A percentile compares a stretch with the other conserved stretches of the same genome.
Conservation (phyloP, 495 filamentous ascomycete genomes). For the Bombardia bombarda region DNA sequence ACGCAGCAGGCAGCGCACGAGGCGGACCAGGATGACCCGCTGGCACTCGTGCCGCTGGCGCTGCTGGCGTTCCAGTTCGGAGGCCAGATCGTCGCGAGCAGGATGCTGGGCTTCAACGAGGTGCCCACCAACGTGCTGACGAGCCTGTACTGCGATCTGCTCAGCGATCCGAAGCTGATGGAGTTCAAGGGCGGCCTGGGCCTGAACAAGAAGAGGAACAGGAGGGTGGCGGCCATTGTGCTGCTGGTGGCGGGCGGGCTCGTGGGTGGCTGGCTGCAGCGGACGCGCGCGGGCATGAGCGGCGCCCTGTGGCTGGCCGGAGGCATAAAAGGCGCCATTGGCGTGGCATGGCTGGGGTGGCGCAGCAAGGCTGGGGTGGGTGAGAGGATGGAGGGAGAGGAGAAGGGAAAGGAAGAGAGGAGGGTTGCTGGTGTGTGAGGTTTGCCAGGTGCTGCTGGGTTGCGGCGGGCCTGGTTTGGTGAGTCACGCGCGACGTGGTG, state of each 20-base stretch:
- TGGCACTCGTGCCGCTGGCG: slow-evolving; percentile 29
- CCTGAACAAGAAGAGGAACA: slow-evolving; percentile 56
- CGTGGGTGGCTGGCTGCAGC: slow-evolving; percentile 54
- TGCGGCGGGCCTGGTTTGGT: too few species aligned
- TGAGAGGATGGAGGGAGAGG: not conserved
- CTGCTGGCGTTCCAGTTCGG: slow-evolving; percentile 65
- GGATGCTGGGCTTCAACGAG: slow-evolving; percentile 57
- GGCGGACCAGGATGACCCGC: slow-evolving; percentile 2
- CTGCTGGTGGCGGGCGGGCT: slow-evolving; percentile 54
- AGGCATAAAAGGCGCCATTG: slow-evolving; percentile 41
- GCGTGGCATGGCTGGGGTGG: slow-evolving; percentile 12
- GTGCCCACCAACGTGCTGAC: slow-evolving; percentile 70
- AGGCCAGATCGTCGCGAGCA: slow-evolving; percentile 58
- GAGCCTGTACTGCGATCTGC: slow-evolving; percentile 60
- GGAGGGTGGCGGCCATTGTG: slow-evolving; percentile 50
- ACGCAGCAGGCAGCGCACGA: not conserved
- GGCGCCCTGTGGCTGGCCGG: slow-evolving; percentile 53
- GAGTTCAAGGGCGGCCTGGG: slow-evolving; percentile 31
- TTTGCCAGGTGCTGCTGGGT: too few species aligned
- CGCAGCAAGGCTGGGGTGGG: not conserved
- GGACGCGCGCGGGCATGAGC: slow-evolving; percentile 45
- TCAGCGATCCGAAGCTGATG: slow-evolving; percentile 48
- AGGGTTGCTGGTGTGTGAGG: too few species aligned
- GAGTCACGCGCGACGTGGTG: too few species aligned
- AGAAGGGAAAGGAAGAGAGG: too few species aligned